Percentiles rank a stretch among this genome's conserved stretches.
Conservation (phyloP, 2,329 filamentous ascomycete genomes). For the Diplodia scrobiculata region DNA sequence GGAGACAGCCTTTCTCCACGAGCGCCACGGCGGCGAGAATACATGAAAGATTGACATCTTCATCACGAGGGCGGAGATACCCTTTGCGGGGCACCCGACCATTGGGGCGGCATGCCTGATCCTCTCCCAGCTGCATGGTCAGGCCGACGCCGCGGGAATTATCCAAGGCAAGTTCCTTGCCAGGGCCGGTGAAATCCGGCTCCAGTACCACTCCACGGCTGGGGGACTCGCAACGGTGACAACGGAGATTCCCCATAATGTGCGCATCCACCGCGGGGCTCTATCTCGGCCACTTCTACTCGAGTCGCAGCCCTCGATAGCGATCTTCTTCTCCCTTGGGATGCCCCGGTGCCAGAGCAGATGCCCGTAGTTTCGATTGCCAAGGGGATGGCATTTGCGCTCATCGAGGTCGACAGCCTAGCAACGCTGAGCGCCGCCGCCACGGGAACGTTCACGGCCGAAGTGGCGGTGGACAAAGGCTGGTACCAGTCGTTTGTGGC, state of each 20-base stretch:
- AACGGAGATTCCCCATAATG: conserved; percentile 67
- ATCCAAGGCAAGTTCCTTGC: conserved; percentile 46
- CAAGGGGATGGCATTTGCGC: conserved; percentile 72
- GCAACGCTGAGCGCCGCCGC: conserved; percentile 58
- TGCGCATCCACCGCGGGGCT: conserved; percentile 59
- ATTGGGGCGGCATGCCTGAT: conserved; percentile 59
- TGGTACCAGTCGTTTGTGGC: conserved; percentile 60
- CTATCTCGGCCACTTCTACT: conserved; percentile 34
- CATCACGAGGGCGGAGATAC: conserved; percentile 54
- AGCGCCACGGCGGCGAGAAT: conserved; percentile 34
- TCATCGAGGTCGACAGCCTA: conserved; percentile 63
- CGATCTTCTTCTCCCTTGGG: conserved; percentile 22
- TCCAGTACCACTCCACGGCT: conserved; percentile 48
- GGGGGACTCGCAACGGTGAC: conserved; percentile 59
- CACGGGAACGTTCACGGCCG: conserved; percentile 39
- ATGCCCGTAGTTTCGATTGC: conserved; percentile 58
- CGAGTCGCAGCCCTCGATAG: conserved; percentile 45
- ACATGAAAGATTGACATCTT: conserved; percentile 59
- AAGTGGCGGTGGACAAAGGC: conserved; percentile 45
- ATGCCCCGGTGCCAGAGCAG: conserved; percentile 31
- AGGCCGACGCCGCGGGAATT: conserved; percentile 29
- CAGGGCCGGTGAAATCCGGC: conserved; percentile 51
- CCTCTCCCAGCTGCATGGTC: conserved; percentile 36
- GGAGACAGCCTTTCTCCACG: conserved; percentile 60
- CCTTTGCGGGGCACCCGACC: conserved; percentile 62